Percentiles rank a stretch among this genome's conserved stretches.
Evolutionary conservation across 2,329 filamentous ascomycete species (phyloP).

Genomic region (Sporothrix mexicana): DNA sequence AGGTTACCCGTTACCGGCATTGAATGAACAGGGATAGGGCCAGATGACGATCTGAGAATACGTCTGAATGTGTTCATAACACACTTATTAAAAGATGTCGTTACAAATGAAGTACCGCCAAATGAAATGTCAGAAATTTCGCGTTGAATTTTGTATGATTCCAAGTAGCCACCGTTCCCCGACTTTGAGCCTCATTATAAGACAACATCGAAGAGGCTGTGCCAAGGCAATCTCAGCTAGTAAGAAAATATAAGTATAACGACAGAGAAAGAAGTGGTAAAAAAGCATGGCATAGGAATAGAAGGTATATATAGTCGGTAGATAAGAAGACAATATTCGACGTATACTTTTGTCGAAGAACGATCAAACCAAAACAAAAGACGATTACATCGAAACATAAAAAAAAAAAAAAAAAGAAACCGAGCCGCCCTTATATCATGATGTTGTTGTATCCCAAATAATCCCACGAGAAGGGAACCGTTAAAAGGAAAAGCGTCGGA

Average conservation of each 20-base stretch:
- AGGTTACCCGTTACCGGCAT: not conserved
- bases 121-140: not conserved
- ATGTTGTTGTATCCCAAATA: constrained; percentile 29
- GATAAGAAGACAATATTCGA: not conserved
- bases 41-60: not conserved
- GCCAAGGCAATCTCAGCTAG: not conserved
- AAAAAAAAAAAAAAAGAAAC: not conserved
- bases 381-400: not conserved
- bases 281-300: not conserved
- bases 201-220: not conserved
- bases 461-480: constrained; percentile 35
- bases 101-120: not conserved
- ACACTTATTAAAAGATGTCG: not conserved
- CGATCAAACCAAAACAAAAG: not conserved
- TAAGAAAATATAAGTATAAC: not conserved
- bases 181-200: not conserved
- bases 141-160: not conserved
- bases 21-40: not conserved
- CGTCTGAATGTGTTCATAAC: constrained; percentile 6
- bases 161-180: not conserved
- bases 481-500: constrained; percentile 29
- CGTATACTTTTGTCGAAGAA: not conserved
- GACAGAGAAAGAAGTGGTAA: constrained; percentile 9
- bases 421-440: constrained; percentile 1
- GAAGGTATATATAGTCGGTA: constrained; percentile 2